phyloP scores from a whole-genome alignment of 345 rosid genomes.

The Lenwebbia sp. region DNA sequence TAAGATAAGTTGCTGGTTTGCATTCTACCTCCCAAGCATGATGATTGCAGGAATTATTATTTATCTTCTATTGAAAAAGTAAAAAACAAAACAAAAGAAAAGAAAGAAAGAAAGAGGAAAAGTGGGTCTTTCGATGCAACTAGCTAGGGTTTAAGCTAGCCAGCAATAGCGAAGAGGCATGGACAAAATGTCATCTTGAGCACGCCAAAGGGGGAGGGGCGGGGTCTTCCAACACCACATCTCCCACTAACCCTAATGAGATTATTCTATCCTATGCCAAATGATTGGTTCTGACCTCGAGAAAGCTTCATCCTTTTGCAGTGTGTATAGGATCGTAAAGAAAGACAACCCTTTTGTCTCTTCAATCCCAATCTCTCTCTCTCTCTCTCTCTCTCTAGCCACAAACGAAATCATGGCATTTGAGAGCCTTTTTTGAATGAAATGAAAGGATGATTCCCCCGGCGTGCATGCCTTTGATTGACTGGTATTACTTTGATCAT shows the following conservation, averaged over 20 bases:
- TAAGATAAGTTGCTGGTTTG: background rate
- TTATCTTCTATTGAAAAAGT: no score
- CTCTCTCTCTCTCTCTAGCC: background rate
- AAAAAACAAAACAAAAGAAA: no score
- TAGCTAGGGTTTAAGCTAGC: background rate
- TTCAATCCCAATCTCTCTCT: background rate
- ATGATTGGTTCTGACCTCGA: conserved; percentile 5
- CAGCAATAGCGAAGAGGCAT: background rate
- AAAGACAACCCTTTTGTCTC: background rate
- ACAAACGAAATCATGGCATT: background rate
- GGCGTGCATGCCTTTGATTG: background rate
- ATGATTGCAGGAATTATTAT: background rate
- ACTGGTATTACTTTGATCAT: background rate
- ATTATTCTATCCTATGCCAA: background rate
- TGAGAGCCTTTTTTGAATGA: background rate
- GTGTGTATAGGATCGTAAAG: background rate
- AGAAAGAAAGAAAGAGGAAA: background rate
- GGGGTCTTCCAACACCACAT: background rate
- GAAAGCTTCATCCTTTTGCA: background rate
- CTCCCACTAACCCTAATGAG: background rate
- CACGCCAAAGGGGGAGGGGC: background rate
- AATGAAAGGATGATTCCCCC: background rate
- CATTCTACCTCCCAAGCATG: background rate
- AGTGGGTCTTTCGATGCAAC: background rate
- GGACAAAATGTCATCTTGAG: conserved; percentile 1